Percentiles rank a stretch among this genome's conserved stretches.
Evolutionary conservation across 2,329 filamentous ascomycete species (phyloP).

Genomic region (Fusarium sp.): DNA sequence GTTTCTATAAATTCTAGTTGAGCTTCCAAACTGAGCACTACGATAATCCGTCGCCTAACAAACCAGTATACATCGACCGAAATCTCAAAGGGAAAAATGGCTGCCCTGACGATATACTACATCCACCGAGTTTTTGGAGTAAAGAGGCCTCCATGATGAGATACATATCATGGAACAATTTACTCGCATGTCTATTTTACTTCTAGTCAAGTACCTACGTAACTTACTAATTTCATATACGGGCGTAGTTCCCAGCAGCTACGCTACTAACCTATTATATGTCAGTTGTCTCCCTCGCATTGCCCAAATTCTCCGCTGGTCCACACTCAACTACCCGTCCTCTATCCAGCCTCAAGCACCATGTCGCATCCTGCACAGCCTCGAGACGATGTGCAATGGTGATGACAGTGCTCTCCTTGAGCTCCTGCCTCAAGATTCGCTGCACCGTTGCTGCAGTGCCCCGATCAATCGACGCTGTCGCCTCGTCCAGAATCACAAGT

Average conservation of each 20-base stretch:
- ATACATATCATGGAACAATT: background rate
- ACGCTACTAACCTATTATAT: no score
- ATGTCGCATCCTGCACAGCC: constrained; percentile 70
- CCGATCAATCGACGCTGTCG: constrained; percentile 72
- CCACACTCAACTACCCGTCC: constrained; percentile 65
- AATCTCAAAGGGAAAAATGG: no score
- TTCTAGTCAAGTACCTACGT: background rate
- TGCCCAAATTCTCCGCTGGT: constrained; percentile 48
- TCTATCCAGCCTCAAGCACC: constrained; percentile 64
- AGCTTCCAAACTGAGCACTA: background rate
- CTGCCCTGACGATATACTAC: background rate
- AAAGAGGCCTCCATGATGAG: no score
- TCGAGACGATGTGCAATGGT: constrained; percentile 75
- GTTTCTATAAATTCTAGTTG: no score
- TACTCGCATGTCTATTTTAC: background rate
- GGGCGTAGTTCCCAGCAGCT: no score
- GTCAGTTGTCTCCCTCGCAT: background rate
- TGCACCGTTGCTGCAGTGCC: constrained; percentile 70
- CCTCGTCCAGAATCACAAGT: constrained; percentile 73
- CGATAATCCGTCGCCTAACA: no score
- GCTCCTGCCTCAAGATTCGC: constrained; percentile 66
- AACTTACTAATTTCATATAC: no score
- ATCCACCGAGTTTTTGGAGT: background rate
- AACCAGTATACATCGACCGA: no score
- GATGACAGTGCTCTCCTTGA: constrained; percentile 69